Evolutionary conservation across 2,329 filamentous ascomycete genomes (phyloP).

Genomic region (Aspergillus ochraceus): DNA sequence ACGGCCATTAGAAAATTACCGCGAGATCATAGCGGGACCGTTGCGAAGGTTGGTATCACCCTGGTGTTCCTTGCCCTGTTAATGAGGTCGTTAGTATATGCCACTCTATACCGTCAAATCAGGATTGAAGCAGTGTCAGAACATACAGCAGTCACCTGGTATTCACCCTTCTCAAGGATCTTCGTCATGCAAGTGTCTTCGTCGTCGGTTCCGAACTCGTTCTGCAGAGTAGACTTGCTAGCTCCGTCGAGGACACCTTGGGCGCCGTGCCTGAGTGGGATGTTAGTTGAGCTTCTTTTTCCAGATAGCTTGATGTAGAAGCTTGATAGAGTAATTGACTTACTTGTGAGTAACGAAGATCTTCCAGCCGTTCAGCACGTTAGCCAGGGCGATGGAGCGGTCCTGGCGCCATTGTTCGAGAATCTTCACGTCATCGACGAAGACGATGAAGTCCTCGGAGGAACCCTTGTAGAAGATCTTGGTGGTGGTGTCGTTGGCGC

Average conservation of each 20-base stretch:
- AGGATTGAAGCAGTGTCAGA: background rate
- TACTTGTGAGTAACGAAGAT: constrained; percentile 89
- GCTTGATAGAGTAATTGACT: constrained; percentile 37
- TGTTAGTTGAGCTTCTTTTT: background rate
- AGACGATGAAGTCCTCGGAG: constrained; percentile 68
- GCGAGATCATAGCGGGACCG: constrained; percentile 1
- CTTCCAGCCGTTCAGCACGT: constrained; percentile 87
- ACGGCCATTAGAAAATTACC: background rate
- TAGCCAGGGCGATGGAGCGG: constrained; percentile 72
- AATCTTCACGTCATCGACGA: constrained; percentile 48
- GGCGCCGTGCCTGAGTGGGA: constrained; percentile 65
- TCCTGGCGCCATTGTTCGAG: constrained; percentile 83
- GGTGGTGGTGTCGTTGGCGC: constrained; percentile 67
- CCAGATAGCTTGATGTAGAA: background rate
- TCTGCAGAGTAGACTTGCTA: constrained; percentile 72
- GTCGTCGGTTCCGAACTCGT: constrained; percentile 79
- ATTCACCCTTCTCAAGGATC: constrained; percentile 74
- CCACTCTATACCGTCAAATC: background rate
- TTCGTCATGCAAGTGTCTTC: constrained; percentile 78
- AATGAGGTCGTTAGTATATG: background rate
- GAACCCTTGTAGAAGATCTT: constrained; percentile 86
- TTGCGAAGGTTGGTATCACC: constrained; percentile 29
- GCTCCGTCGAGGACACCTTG: constrained; percentile 78
- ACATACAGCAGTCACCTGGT: constrained; percentile 63
- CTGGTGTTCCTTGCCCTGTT: constrained; percentile 31